A percentile compares a stretch with the other conserved stretches of the same genome.
Evolutionary conservation across 345 rosid genomes (phyloP).

Genomic region (Eucalyptus tenuipes): DNA sequence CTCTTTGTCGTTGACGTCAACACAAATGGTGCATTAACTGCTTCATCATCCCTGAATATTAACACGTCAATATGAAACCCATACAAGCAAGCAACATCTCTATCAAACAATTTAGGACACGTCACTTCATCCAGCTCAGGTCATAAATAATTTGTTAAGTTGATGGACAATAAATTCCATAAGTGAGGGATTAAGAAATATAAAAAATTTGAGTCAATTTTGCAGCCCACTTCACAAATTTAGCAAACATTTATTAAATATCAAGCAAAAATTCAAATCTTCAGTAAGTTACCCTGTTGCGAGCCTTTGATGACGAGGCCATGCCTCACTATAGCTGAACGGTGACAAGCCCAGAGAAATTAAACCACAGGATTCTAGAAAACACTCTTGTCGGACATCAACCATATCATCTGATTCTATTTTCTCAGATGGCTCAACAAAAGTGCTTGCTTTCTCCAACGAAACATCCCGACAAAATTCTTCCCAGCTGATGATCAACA

Average conservation of each 20-base stretch:
- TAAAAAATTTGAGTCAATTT: not conserved
- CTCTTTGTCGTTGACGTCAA: constrained; percentile 42
- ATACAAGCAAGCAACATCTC: not conserved
- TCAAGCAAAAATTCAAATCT: not conserved
- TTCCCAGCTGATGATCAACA: constrained; percentile 51
- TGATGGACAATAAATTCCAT: not conserved
- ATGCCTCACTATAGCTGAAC: constrained; percentile 26
- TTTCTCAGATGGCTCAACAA: constrained; percentile 22
- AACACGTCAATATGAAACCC: not conserved
- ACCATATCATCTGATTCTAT: constrained; percentile 4
- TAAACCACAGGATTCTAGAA: constrained; percentile 14
- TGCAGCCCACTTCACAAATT: not conserved
- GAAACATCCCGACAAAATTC: constrained; percentile 73
- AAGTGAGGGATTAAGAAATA: not conserved
- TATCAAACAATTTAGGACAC: not conserved
- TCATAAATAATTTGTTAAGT: not conserved
- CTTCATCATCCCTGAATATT: constrained; percentile 39
- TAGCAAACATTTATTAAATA: not conserved
- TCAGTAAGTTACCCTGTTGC: constrained; percentile 26
- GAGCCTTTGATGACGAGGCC: constrained; percentile 24
- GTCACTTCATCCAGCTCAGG: not conserved
- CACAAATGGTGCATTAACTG: constrained; percentile 43
- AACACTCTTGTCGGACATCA: constrained; percentile 14
- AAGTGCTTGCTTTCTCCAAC: constrained; percentile 59
- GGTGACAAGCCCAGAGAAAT: constrained; percentile 11